phyloP scores from a whole-genome alignment of 148 eudicot species.

The Arctostaphylos glauca region DNA sequence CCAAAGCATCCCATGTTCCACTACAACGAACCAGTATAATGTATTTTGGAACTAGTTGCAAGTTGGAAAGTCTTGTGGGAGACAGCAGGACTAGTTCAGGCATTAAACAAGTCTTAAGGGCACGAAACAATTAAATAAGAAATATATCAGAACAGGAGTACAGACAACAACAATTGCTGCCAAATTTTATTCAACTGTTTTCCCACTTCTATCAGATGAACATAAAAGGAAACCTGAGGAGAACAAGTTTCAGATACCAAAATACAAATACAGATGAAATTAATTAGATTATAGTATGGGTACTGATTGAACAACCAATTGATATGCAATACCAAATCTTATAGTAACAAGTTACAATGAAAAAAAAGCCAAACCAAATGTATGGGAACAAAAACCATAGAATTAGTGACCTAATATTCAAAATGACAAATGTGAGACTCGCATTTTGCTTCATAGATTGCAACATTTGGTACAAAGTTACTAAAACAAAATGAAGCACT shows the following conservation, averaged over 20 bases:
- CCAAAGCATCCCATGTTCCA: neutral
- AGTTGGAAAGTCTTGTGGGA: neutral
- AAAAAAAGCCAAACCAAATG: neutral
- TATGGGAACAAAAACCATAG: constrained; percentile 13
- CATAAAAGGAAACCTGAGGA: neutral
- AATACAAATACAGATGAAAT: neutral
- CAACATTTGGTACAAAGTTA: constrained; percentile 2
- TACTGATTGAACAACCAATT: neutral
- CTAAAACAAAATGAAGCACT: constrained; percentile 19
- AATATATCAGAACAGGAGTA: neutral
- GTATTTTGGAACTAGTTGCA: neutral
- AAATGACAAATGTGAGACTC: neutral
- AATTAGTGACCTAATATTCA: constrained; percentile 13
- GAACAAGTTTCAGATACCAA: neutral
- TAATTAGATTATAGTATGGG: neutral
- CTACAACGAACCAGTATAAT: neutral
- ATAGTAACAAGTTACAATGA: neutral
- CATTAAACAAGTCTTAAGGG: neutral
- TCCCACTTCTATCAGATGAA: constrained; percentile 2
- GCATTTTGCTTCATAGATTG: constrained; percentile 8
- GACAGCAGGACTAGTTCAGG: neutral
- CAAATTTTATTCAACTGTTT: neutral
- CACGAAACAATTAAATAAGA: neutral
- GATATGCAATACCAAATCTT: too few species aligned
- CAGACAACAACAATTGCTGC: neutral